Conservation (phyloP, 1,284 basidiomycete genomes). For the Hemileia vastatrix region DNA sequence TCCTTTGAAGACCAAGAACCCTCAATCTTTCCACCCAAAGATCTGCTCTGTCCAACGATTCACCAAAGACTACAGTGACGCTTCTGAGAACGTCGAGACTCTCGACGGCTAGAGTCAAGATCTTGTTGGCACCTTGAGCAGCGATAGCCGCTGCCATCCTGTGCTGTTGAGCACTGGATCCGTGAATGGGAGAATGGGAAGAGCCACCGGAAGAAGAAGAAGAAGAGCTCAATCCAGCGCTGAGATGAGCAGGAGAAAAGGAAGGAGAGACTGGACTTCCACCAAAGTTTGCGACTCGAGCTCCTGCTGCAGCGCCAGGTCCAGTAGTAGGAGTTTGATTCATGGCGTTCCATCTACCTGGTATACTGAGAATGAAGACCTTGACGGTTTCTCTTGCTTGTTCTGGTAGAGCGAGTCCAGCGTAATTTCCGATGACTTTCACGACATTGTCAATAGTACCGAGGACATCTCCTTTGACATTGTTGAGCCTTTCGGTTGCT, state of each 20-base stretch:
- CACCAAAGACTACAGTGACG: conserved; percentile 73
- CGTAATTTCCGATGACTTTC: conserved; percentile 72
- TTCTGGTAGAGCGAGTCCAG: conserved; percentile 71
- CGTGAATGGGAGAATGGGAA: conserved; percentile 19
- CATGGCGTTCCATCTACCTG: conserved; percentile 61
- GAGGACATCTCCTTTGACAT: conserved; percentile 70
- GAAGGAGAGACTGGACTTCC: conserved; percentile 34
- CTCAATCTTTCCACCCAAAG: no score
- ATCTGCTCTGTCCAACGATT: conserved; percentile 76
- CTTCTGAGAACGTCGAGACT: conserved; percentile 80
- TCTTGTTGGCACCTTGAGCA: conserved; percentile 67
- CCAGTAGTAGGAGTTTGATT: conserved; percentile 23
- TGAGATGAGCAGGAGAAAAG: conserved; percentile 34
- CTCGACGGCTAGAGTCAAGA: conserved; percentile 74
- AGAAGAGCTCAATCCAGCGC: conserved; percentile 25
- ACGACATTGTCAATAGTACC: conserved; percentile 78
- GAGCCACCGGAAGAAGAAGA: conserved; percentile 25
- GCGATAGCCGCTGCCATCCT: conserved; percentile 33
- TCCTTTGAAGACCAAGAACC: conserved; percentile 34
- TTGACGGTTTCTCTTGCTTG: conserved; percentile 66
- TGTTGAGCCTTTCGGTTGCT: conserved; percentile 60
- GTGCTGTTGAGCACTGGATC: conserved; percentile 25
- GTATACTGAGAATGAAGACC: conserved; percentile 70
- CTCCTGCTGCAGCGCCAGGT: conserved; percentile 6
- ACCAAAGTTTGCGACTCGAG: conserved; percentile 30